Percentiles rank a stretch among this genome's conserved stretches.
These are phyloP conservation scores for Tausonia pullulans DNA, from an alignment of 1,284 basidiomycete genomes.

Conservation along the genomic window DNA sequence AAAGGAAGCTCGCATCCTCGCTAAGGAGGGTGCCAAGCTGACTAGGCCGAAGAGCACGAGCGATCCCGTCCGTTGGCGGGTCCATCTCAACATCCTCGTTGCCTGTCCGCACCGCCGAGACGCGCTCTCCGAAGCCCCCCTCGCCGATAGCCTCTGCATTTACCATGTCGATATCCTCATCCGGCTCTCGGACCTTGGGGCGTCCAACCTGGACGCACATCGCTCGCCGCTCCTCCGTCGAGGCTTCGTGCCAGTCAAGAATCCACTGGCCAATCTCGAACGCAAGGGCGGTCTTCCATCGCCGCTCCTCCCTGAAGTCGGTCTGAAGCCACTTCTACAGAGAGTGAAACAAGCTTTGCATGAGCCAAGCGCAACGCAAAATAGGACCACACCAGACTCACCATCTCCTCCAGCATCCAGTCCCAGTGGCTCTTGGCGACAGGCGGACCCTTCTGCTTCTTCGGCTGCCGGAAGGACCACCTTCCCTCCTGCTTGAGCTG, in stretches of 20 bases:
- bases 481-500: conserved; percentile 62
- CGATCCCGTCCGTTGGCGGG: too few species aligned
- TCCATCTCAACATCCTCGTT: too few species aligned
- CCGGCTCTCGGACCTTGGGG: conserved; percentile 18
- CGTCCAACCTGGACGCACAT: conserved; percentile 42
- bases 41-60: too few species aligned
- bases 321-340: conserved; percentile 86
- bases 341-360: too few species aligned
- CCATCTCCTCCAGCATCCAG: conserved; percentile 93
- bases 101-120: conserved; percentile 3
- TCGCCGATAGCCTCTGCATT: background rate
- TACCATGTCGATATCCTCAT: conserved; percentile 19
- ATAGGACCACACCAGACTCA: conserved; percentile 32
- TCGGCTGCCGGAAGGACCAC: conserved; percentile 93
- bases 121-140: conserved; percentile 20
- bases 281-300: conserved; percentile 83
- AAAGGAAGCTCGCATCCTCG: too few species aligned
- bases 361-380: background rate
- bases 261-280: conserved; percentile 74
- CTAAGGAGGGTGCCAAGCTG: too few species aligned
- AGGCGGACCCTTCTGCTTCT: conserved; percentile 77
- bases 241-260: conserved; percentile 70
- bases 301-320: conserved; percentile 86
- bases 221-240: conserved; percentile 47
- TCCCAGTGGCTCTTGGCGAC: conserved; percentile 88